Evolutionary conservation across 371 early-diverging fungal species (phyloP).

Genomic region (Phascolomyces articulosus): DNA sequence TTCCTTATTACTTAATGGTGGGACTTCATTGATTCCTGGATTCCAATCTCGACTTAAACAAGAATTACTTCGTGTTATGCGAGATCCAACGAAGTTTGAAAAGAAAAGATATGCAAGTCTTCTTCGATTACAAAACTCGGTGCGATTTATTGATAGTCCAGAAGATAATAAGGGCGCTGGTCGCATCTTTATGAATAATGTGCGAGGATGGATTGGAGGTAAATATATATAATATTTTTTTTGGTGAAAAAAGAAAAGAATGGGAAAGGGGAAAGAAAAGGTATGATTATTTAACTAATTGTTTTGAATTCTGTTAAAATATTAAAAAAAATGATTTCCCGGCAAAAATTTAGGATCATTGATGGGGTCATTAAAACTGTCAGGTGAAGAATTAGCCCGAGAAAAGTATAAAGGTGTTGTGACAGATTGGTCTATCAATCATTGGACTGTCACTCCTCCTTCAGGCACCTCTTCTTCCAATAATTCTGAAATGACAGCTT

Average conservation of each 20-base stretch:
- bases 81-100: constrained; percentile 38
- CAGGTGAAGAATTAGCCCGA: constrained; percentile 63
- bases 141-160: constrained; percentile 40
- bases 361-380: constrained; percentile 72
- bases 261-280: background rate
- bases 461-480: background rate
- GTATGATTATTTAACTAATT: background rate
- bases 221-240: no score
- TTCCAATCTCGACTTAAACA: constrained; percentile 67
- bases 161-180: constrained; percentile 46
- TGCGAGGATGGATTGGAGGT: constrained; percentile 81
- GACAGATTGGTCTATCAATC: constrained; percentile 68
- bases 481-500: background rate
- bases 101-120: constrained; percentile 38
- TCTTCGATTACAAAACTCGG: constrained; percentile 30
- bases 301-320: background rate
- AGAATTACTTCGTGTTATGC: constrained; percentile 60
- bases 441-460: constrained; percentile 23
- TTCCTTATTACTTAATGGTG: constrained; percentile 78
- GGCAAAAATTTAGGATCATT: constrained; percentile 56
- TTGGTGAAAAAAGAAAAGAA: no score
- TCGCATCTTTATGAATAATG: constrained; percentile 69
- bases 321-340: no score
- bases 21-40: constrained; percentile 77
- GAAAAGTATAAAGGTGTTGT: constrained; percentile 67